phyloP scores from a whole-genome alignment of 148 eudicot species.

The Cornus controversa region DNA sequence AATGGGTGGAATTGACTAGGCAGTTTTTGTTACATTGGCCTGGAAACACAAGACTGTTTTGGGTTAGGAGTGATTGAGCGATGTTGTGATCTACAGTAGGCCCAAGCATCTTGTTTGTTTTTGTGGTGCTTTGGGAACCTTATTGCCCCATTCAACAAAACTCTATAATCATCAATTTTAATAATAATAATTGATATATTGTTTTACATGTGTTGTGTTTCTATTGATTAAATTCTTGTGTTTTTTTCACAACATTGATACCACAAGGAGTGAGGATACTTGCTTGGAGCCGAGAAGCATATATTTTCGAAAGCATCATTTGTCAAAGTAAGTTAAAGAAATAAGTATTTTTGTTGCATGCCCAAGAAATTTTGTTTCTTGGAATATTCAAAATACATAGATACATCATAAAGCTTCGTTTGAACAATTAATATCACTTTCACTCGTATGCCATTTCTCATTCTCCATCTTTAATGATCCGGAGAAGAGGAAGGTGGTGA shows the following conservation, averaged over 20 bases:
- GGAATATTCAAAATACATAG: too few species aligned
- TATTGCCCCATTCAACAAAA: not conserved
- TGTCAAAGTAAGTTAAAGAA: slow-evolving; percentile 41
- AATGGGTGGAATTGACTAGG: not conserved
- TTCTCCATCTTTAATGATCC: too few species aligned
- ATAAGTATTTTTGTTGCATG: not conserved
- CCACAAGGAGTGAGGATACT: slow-evolving; percentile 23
- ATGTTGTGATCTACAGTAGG: not conserved
- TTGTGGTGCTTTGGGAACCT: too few species aligned
- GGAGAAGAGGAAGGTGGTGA: too few species aligned
- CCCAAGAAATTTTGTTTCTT: not conserved
- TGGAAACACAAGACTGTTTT: not conserved
- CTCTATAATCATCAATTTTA: not conserved
- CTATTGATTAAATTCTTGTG: slow-evolving; percentile 10
- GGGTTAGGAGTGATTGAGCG: not conserved
- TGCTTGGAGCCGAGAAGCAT: slow-evolving; percentile 18
- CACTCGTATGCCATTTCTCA: too few species aligned
- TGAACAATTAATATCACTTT: too few species aligned
- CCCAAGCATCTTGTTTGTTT: too few species aligned
- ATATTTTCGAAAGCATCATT: slow-evolving; percentile 29
- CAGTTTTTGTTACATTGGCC: not conserved
- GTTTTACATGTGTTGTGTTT: not conserved
- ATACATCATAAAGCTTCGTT: too few species aligned
- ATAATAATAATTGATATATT: not conserved
- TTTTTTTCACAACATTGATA: slow-evolving; percentile 28